Base-by-base conservation (phyloP, 768 basidiomycete species). In the Lactarius deliciosus region DNA sequence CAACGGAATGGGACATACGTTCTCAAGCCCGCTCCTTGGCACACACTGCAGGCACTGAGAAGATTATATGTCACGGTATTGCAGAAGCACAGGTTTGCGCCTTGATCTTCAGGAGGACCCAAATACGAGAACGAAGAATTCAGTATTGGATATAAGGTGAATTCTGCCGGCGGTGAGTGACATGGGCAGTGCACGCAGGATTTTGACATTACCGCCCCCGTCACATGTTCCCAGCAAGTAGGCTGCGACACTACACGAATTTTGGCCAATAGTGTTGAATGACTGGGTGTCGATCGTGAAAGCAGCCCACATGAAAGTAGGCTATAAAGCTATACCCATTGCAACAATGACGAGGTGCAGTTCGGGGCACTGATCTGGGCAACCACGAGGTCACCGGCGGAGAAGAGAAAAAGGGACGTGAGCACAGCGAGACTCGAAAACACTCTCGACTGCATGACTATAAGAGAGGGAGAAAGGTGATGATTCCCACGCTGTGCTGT, bases 261-360 rank as follows among this genome's bases (percentile, higher is more conserved):
- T 56, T 34, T 56, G 55, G 28, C 28, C 55, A 34, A 56, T 25
- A 56, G 28, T 16, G 28, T 56, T 56, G 25, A 18, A 32, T 16
- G 55, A 56, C 55, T 56, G 28, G 13, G 54, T 56, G 55, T 47
- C n/a, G n/a, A 16, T 28, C 15, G 55, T 56, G 30, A 56, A 56
- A 56, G 25, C 55, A 56, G 28, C 28, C 1, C 9, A 32, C 25
- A 16, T 16, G 32, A 15, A 16, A 22, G 10, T 22, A 47, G 10
- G n/a, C n/a, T 10, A 16, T 47, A 47, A 11, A n/a, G 10, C 0
- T n/a, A 7, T 10, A 56, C 55, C 55, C 55, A 56, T 56, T 56
- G 15, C 55, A 28, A 56, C 28, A 13, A 56, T 28, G 15, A 28
- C 10, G 10, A 10, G 16, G 16, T 32, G 55, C 55, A 56, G 28